These are phyloP conservation scores for Bryum argenteum DNA, from an alignment of 225 moss, liverwort and hornwort species.

Conservation along the genomic window DNA sequence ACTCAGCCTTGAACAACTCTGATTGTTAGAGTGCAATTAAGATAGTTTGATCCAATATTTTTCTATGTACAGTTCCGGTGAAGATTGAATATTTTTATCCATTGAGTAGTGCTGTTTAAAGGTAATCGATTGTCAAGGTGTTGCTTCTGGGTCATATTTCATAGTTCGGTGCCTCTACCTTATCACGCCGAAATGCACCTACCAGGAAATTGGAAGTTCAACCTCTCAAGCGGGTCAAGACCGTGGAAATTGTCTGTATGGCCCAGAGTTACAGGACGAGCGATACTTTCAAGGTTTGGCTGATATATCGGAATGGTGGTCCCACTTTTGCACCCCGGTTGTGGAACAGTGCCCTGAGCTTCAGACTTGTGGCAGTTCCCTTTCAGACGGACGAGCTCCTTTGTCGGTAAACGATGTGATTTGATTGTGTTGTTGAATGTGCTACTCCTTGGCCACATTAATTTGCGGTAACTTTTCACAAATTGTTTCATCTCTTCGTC, in stretches of 20 bases:
- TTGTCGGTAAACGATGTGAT: background rate
- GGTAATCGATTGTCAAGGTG: background rate
- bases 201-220: background rate
- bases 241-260: slow-evolving; percentile 10
- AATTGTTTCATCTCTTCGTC: slow-evolving; percentile 3
- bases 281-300: background rate
- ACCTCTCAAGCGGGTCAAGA: background rate
- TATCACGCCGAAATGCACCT: slow-evolving; percentile 7
- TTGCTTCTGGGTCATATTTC: background rate
- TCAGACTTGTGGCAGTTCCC: background rate
- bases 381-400: background rate
- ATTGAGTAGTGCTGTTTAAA: background rate
- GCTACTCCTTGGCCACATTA: background rate
- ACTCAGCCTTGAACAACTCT: background rate
- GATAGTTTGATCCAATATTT: background rate
- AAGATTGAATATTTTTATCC: background rate
- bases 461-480: background rate
- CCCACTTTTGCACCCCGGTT: slow-evolving; percentile 2
- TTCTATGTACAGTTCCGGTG: background rate
- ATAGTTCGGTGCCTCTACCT: background rate
- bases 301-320: background rate
- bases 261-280: background rate
- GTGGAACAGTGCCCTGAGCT: slow-evolving; percentile 1
- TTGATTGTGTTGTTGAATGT: background rate
- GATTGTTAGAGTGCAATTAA: background rate